Conservation (phyloP, 1,284 basidiomycete species). For the Mycosarcoma maydis region DNA sequence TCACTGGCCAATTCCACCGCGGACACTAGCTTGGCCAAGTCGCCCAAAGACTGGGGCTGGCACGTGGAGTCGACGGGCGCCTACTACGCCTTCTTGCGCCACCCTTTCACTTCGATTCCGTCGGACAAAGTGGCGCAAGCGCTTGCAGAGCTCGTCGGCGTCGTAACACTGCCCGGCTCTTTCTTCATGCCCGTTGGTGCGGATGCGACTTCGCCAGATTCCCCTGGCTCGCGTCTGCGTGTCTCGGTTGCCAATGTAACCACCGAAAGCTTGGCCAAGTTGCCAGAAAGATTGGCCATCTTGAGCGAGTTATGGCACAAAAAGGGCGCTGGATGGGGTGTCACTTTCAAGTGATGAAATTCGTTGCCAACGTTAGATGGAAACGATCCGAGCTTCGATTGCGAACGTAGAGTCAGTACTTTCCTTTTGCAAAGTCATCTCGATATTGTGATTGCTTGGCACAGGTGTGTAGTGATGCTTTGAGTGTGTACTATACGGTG, state of each 20-base stretch:
- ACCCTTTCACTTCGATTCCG: slow-evolving; percentile 39
- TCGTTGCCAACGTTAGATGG: no score
- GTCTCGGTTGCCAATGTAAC: slow-evolving; percentile 47
- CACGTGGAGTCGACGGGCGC: slow-evolving; percentile 59
- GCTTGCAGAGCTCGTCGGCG: slow-evolving; percentile 51
- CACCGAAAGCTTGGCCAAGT: slow-evolving; percentile 22
- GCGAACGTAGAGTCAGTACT: no score
- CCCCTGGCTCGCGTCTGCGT: slow-evolving; percentile 23
- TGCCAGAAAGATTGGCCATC: slow-evolving; percentile 42
- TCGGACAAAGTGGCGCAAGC: slow-evolving; percentile 49
- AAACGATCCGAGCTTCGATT: no score
- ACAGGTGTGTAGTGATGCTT: no score
- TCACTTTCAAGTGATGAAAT: slow-evolving; percentile 5
- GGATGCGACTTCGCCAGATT: background rate
- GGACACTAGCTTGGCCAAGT: slow-evolving; percentile 15
- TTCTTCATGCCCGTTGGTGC: slow-evolving; percentile 39
- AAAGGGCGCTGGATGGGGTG: slow-evolving; percentile 42
- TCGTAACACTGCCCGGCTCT: slow-evolving; percentile 49
- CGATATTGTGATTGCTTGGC: no score
- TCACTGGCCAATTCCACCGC: background rate
- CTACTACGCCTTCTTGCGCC: slow-evolving; percentile 66
- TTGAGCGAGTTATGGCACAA: slow-evolving; percentile 45
- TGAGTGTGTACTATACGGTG: no score
- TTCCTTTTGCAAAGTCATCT: no score
- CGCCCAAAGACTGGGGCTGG: slow-evolving; percentile 60